Base-by-base conservation (phyloP, 2,329 filamentous ascomycete species). In the Aspergillus amoenus region DNA sequence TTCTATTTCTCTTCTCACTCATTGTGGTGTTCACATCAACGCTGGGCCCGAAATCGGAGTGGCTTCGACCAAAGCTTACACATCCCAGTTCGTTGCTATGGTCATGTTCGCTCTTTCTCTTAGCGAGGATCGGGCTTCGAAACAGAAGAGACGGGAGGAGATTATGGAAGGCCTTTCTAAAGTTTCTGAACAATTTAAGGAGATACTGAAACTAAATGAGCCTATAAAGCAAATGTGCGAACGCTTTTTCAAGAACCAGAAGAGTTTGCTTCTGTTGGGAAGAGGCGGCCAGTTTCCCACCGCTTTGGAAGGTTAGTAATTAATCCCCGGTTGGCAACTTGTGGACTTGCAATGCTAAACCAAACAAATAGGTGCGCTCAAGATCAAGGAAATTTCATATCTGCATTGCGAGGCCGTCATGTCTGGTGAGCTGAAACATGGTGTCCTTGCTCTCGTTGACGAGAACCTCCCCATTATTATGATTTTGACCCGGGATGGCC, bases 381-480 rank as follows among this genome's bases (percentile, higher is more conserved):
- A 99, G 84, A 99, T 99, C 79, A 99, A 99, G 86, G 94, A 99
- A 81, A 99, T 99, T 70, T 97, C 93, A 17, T 99, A 99, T 79
- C 90, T 99, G 59, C 94, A 99, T 79, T 99, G 94, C 78, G 94
- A 99, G 81, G 94, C 94, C 68, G 94, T 99, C 82, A 99, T 99
- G 94, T 97, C 94, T 64, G 94, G 94, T 78, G 94, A 99, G 81
- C 85, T 99, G 70, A 99, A 99, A 86, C 94, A 99, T 78, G 94
- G 94, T 83, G 94, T 99, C 52, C 82, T 99, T 73, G 94, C 94
- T 52, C 84, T 99, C 62, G 94, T 99, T 59, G 94, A 99, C 70
- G 94, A 99, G 84, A 93, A 96, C 79, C 86, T 99, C 39, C 94
- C 94, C 61, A 99, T 99, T 76, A 96, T 99, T 78, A 99, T 99